A percentile compares a stretch with the other conserved stretches of the same genome.
Evolutionary conservation across 768 basidiomycete genomes (phyloP).

Genomic region (Hypholoma fasciculare): DNA sequence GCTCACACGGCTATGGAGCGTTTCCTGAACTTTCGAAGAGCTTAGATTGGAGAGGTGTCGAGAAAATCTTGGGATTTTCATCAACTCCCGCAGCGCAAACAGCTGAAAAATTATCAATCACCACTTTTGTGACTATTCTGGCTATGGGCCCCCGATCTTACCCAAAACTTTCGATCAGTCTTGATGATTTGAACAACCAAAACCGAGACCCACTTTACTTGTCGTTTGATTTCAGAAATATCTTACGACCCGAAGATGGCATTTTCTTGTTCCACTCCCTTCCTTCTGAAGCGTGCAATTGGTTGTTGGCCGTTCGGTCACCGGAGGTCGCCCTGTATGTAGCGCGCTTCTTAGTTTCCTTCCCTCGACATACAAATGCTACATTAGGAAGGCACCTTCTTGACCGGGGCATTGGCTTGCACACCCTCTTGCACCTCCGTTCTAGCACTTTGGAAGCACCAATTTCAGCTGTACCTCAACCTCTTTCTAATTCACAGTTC

Average conservation of each 20-base stretch:
- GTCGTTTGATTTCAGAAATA: not conserved
- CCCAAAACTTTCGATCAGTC: not conserved
- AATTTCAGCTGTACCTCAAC: not conserved
- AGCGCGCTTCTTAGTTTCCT: constrained; percentile 1
- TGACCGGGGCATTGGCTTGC: not conserved
- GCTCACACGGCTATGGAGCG: not conserved
- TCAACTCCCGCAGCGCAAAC: not conserved
- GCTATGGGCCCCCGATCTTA: not conserved
- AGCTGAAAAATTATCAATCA: not conserved
- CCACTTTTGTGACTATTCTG: not conserved
- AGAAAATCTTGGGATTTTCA: not conserved
- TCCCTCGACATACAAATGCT: constrained; percentile 1
- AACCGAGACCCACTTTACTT: not conserved
- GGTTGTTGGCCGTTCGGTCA: constrained; percentile 8
- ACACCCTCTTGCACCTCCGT: not conserved
- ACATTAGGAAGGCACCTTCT: constrained; percentile 6
- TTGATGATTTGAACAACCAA: not conserved
- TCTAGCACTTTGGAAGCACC: not conserved
- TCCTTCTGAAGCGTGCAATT: not conserved
- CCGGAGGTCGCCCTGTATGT: constrained; percentile 7
- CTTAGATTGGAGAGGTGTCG: not conserved
- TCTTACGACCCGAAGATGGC: not conserved
- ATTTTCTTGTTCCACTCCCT: constrained; percentile 8
- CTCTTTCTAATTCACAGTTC: not conserved
- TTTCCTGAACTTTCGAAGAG: not conserved